Base-by-base conservation (phyloP, 2,329 filamentous ascomycete genomes). In the Beauveria pseudobassiana region DNA sequence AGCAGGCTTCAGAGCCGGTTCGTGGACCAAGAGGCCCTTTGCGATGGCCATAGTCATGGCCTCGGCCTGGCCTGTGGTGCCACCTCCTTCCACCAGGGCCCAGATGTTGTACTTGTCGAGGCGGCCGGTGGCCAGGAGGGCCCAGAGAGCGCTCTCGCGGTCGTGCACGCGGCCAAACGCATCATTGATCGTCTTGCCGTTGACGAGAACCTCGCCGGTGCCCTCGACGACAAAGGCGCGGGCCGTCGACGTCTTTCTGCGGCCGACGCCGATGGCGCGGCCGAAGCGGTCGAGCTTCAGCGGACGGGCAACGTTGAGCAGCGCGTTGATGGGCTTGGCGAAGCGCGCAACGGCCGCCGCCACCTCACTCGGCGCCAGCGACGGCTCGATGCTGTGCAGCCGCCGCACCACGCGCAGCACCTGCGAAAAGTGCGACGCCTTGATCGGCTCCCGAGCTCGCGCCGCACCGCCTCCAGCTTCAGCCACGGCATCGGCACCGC, bases 61-160 rank as follows among this genome's bases (percentile, higher is more conserved):
- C 76, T 99, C 95, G 8, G 95, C 93, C 76, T 99, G 96, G 2
- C 95, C 95, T 55, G 95, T 99, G 53, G 90, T 89, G 68, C 95
- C 95, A 67, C 95, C 95, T 61, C 95, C 95, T 63, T 84, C 82
- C 3, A 92, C 90, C 55, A 90, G 77, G 59, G 88, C 93, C 87
- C 91, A 99, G 3, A 97, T 86, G 71, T 99, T 99, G 80, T 99
- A 99, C 76, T 97, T 98, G 80, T 96, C 92, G 66, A 96, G 76
- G 65, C 95, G 82, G 49, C 89, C 81, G 26, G 92, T 96, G 55
- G 86, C 83, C 70, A 93, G 91, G 70, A 99, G 76, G 8, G 93
- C 87, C 93, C 93, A 99, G 4, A 96, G 79, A 3, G 91, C 93
- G 71, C 91, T 97, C 79, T 98, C 95, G 49, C 95, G 87, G 75